These are phyloP conservation scores for Pseudogymnoascus sp. DNA, from an alignment of 2,329 filamentous ascomycete species.

Conservation along the genomic window DNA sequence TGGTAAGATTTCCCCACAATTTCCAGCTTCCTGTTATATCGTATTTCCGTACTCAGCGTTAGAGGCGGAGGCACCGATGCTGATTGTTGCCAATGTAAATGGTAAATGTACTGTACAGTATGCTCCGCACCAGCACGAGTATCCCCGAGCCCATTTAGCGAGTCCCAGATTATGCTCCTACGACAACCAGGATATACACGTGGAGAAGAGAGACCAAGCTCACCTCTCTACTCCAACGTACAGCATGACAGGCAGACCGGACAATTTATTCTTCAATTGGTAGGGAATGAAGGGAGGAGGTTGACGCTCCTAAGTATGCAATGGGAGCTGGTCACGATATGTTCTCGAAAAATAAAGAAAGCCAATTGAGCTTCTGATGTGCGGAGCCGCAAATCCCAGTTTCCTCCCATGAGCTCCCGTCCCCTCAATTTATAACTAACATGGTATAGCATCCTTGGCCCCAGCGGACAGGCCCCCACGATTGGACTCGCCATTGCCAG, in stretches of 20 bases:
- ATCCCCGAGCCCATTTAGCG: background rate
- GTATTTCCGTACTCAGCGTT: conserved; percentile 1
- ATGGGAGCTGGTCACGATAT: background rate
- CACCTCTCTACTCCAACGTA: background rate
- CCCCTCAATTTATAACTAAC: conserved; percentile 4
- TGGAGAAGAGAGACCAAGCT: background rate
- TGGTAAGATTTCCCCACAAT: background rate
- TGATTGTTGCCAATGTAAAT: background rate
- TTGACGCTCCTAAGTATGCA: background rate
- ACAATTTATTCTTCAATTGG: conserved; percentile 8
- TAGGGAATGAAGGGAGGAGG: background rate
- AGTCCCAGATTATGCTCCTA: conserved; percentile 5
- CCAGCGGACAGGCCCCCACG: background rate
- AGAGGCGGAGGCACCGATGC: conserved; percentile 7
- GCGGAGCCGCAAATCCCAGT: background rate
- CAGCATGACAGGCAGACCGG: background rate
- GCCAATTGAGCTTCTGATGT: conserved; percentile 1
- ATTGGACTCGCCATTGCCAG: conserved; percentile 1
- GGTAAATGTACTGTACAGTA: background rate
- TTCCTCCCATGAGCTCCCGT: background rate
- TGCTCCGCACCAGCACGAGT: background rate
- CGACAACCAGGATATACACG: background rate
- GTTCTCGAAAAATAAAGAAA: background rate
- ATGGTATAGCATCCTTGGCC: conserved; percentile 8
- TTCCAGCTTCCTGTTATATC: conserved; percentile 1